Evolutionary conservation across 768 basidiomycete genomes (phyloP), one percentile per base, ranked within the genome.

Genomic region (Serendipita indica): DNA sequence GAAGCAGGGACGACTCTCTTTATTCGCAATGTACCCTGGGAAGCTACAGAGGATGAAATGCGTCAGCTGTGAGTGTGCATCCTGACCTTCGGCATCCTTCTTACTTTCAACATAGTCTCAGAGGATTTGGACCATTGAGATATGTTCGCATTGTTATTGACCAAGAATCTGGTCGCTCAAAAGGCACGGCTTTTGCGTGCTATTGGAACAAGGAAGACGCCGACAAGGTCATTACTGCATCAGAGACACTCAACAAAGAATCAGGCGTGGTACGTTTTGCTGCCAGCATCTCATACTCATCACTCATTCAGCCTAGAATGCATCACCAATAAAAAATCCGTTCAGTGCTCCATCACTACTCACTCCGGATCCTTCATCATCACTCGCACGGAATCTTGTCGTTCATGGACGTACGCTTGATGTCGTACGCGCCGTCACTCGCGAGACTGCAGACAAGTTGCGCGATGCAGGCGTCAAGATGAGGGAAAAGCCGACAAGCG

Each of bases 191-290:
- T 2, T 99, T 99, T 67, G 91, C 84, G 1, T 97, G 92, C 68
- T 97, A 94, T 72, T 97, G 94, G 92, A 89, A 93, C 60, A 81
- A 78, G 61, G 86, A 82, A 62, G 86, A 93, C 62, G 93, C 93
- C 14, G 84, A 93, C 66, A 82, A 81, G 61, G 90, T 82, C 6
- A 76, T 98, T 22, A 75, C 82, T 58, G 87, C 92, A 66, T 86
- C 90, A 60, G 82, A 88, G 25, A 72, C 83, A 3, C 70, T 90
- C 3, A 79, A 79, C 18, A 64, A 73, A 28, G 86, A 89, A 69
- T 84, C 81, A 0, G 75, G 76, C 6, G 80, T 81, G 16, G 52
- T 60, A 7, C 69, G 69, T 16, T 67, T 70, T 20, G 66, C 61
- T 25, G 69, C 71, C 3, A 62, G 32, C 14, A 7, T 54, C 46